A percentile compares a stretch with the other conserved stretches of the same genome.
Conservation (phyloP, 192 early-diverging fungal species). For the Jimgerdemannia lactiflua region DNA sequence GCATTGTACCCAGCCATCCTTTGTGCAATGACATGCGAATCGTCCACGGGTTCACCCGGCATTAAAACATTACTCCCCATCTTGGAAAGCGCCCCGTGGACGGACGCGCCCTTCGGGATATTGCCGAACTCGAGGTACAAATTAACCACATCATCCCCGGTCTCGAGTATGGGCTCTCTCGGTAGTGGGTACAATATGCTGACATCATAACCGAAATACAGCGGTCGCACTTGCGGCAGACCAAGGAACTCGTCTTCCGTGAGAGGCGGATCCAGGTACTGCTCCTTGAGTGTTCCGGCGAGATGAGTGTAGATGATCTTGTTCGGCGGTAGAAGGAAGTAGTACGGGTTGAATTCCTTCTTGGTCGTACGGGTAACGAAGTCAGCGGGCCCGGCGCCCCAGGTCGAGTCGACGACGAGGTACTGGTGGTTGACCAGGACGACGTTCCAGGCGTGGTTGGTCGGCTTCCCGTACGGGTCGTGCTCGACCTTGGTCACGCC, state of each 20-base stretch:
- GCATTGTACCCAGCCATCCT: slow-evolving; percentile 4
- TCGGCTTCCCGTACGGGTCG: slow-evolving; percentile 11
- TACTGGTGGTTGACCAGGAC: slow-evolving; percentile 48
- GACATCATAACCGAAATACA: slow-evolving; percentile 1
- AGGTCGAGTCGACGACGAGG: slow-evolving; percentile 55
- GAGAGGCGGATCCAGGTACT: slow-evolving; percentile 44
- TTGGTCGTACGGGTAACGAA: slow-evolving; percentile 28
- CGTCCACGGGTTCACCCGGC: not conserved
- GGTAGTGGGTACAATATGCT: not conserved
- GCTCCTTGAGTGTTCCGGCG: slow-evolving; percentile 42
- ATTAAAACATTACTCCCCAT: not conserved
- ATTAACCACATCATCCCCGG: slow-evolving; percentile 1
- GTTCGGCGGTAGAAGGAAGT: slow-evolving; percentile 49
- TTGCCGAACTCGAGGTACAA: slow-evolving; percentile 4
- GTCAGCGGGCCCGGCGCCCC: slow-evolving; percentile 47
- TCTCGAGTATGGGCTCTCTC: slow-evolving; percentile 4
- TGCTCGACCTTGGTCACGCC: slow-evolving; percentile 15
- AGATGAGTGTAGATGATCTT: slow-evolving; percentile 54
- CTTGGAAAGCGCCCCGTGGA: not conserved
- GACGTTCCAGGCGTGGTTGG: slow-evolving; percentile 54
- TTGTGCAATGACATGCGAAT: not conserved
- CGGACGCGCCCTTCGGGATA: not conserved
- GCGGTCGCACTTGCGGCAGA: slow-evolving; percentile 29
- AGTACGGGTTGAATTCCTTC: slow-evolving; percentile 48
- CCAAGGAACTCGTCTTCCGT: slow-evolving; percentile 41